phyloP scores from a whole-genome alignment of 176 grass and related monocot species.

The Tillandsia leiboldiana region DNA sequence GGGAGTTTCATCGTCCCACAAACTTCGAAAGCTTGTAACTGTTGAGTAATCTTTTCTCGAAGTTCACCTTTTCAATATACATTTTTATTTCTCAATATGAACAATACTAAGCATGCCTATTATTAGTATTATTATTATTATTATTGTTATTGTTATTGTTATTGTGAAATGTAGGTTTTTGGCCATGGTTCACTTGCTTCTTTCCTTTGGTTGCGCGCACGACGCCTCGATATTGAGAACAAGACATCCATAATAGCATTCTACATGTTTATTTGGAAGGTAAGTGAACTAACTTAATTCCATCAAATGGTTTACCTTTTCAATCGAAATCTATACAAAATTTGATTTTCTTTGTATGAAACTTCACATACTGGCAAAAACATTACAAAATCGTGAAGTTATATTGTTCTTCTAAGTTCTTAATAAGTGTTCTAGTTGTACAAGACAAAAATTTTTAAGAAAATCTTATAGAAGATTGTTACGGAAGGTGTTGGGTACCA shows the following conservation, averaged over 20 bases:
- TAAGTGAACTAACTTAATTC: not conserved
- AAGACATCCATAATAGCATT: constrained; percentile 44
- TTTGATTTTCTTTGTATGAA: too few relatives aligned
- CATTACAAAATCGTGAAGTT: too few relatives aligned
- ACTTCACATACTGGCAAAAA: too few relatives aligned
- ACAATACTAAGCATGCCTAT: not conserved
- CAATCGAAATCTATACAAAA: too few relatives aligned
- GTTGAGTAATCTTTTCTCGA: constrained; percentile 29
- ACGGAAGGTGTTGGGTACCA: too few relatives aligned
- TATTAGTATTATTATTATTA: not conserved
- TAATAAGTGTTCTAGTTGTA: too few relatives aligned
- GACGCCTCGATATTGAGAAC: constrained; percentile 21
- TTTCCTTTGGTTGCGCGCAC: constrained; percentile 37
- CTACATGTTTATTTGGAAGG: constrained; percentile 99
- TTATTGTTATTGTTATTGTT: not conserved
- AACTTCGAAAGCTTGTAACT: constrained; percentile 27
- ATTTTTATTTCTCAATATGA: not conserved
- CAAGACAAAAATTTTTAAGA: too few relatives aligned
- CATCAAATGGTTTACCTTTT: not conserved
- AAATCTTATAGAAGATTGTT: too few relatives aligned
- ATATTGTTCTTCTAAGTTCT: too few relatives aligned
- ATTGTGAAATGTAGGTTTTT: constrained; percentile 23
- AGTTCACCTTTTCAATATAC: not conserved
- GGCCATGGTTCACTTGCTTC: constrained; percentile 57
- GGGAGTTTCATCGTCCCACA: constrained; percentile 44